phyloP scores from a whole-genome alignment of 2,329 filamentous ascomycete species.

The Fusarium illudens region DNA sequence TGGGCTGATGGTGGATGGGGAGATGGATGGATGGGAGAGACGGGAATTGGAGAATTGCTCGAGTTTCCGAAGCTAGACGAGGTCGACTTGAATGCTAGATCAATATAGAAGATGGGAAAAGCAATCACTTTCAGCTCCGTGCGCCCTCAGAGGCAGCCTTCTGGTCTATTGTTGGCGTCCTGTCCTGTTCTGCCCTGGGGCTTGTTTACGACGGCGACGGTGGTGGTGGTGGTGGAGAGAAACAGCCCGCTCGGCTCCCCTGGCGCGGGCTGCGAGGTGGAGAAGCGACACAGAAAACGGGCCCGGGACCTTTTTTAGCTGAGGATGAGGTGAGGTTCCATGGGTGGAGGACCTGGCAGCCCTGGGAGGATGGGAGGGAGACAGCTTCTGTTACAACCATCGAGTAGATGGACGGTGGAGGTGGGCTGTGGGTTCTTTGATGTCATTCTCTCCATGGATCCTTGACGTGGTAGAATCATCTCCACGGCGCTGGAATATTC shows the following conservation, averaged over 20 bases:
- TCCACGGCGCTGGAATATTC: not conserved
- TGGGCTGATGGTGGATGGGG: not conserved
- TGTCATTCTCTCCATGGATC: not conserved
- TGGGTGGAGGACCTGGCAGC: conserved; percentile 21
- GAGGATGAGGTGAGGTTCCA: conserved; percentile 30
- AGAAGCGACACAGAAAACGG: conserved; percentile 14
- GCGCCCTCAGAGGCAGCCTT: conserved; percentile 23
- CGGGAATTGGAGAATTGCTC: not conserved
- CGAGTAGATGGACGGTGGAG: not conserved
- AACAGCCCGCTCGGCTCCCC: conserved; percentile 22
- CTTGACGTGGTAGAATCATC: not conserved
- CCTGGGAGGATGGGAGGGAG: conserved; percentile 1
- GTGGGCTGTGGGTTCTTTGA: not conserved
- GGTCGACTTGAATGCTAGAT: not conserved
- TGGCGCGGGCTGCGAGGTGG: conserved; percentile 26
- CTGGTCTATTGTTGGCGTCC: conserved; percentile 33
- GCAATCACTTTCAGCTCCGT: not conserved
- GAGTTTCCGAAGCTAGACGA: not conserved
- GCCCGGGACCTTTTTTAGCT: conserved; percentile 31
- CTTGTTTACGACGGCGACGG: conserved; percentile 33
- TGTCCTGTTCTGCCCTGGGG: not conserved
- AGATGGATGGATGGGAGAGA: not conserved
- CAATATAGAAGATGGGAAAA: not conserved
- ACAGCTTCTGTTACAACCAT: conserved; percentile 8
- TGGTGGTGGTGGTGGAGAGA: conserved; percentile 32